phyloP scores from a whole-genome alignment of 2,329 filamentous ascomycete species.

The Geosmithia putterillii region DNA sequence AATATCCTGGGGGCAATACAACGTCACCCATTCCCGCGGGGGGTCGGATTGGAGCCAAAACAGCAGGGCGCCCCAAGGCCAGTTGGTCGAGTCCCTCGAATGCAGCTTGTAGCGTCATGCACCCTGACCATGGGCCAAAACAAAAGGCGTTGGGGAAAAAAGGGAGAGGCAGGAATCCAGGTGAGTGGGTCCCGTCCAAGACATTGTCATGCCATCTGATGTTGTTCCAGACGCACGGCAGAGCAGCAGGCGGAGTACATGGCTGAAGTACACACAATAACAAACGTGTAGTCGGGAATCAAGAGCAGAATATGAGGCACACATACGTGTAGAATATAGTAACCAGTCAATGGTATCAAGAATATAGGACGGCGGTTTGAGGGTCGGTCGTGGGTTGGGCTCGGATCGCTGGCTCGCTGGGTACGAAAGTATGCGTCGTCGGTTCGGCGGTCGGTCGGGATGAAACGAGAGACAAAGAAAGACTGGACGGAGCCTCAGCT shows the following conservation, averaged over 20 bases:
- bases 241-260: too few relatives aligned
- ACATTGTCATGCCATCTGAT: background rate
- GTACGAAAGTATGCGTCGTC: too few relatives aligned
- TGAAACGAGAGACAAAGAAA: conserved; percentile 1
- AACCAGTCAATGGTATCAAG: background rate
- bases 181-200: background rate
- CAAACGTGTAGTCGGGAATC: too few relatives aligned
- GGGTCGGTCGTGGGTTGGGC: conserved; percentile 2
- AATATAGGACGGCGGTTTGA: conserved; percentile 1
- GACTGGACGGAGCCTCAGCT: conserved; percentile 27
- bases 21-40: background rate
- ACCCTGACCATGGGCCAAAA: background rate
- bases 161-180: background rate
- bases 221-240: background rate
- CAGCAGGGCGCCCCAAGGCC: too few relatives aligned
- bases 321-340: background rate
- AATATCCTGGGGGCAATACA: too few relatives aligned
- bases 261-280: too few relatives aligned
- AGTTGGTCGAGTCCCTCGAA: too few relatives aligned
- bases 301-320: too few relatives aligned
- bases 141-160: background rate
- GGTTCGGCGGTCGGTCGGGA: background rate
- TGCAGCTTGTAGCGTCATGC: too few relatives aligned
- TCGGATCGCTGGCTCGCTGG: background rate
- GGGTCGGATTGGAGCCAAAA: too few relatives aligned